These are phyloP conservation scores for Ganoderma lingzhi DNA, from an alignment of 1,284 basidiomycete genomes.

Conservation along the genomic window DNA sequence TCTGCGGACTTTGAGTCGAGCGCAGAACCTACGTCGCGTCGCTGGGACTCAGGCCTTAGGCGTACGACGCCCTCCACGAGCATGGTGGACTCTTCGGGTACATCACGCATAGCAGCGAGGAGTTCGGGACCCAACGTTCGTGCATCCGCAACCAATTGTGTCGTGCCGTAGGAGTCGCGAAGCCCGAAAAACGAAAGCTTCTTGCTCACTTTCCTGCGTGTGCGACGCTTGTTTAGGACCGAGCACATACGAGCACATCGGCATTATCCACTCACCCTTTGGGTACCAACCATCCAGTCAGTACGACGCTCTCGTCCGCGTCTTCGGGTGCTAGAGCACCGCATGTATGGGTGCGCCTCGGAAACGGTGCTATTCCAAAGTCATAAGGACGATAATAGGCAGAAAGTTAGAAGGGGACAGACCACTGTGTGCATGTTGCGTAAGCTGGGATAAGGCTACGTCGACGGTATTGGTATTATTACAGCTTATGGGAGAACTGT, in stretches of 20 bases:
- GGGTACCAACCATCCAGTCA: slow-evolving; percentile 28
- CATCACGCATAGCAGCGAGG: slow-evolving; percentile 58
- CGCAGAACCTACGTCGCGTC: slow-evolving; percentile 48
- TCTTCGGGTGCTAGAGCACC: slow-evolving; percentile 20
- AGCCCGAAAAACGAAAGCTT: slow-evolving; percentile 82
- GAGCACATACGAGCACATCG: no score
- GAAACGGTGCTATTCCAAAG: slow-evolving; percentile 22
- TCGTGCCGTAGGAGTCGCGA: slow-evolving; percentile 77
- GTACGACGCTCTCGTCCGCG: slow-evolving; percentile 18
- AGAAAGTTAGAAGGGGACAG: neutral
- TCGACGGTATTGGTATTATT: neutral
- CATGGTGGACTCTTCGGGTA: slow-evolving; percentile 82
- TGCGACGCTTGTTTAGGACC: neutral
- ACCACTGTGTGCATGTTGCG: neutral
- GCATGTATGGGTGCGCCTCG: slow-evolving; percentile 30
- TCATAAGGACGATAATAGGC: neutral
- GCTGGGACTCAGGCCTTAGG: slow-evolving; percentile 67
- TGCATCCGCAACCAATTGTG: slow-evolving; percentile 77
- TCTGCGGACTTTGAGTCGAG: neutral
- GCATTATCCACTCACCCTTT: slow-evolving; percentile 23
- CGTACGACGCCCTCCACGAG: slow-evolving; percentile 77
- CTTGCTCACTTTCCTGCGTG: slow-evolving; percentile 67
- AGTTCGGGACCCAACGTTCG: slow-evolving; percentile 39
- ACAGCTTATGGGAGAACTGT: neutral
- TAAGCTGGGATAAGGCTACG: neutral